Base-by-base conservation (phyloP, 2,329 filamentous ascomycete genomes). In the Pyrenophora graminea region DNA sequence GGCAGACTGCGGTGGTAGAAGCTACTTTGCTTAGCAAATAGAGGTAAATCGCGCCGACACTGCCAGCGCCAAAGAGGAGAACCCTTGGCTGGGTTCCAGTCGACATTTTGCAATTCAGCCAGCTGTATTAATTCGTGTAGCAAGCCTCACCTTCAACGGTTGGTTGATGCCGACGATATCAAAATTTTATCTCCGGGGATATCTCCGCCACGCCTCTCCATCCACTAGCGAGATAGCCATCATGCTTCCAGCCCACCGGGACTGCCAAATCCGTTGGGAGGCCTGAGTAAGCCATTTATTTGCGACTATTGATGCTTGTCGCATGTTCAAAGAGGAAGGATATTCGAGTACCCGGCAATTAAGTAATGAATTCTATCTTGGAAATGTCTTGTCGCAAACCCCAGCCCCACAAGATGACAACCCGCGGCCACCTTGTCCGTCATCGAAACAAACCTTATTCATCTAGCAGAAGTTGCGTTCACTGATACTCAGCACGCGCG, bases 41-140 rank as follows among this genome's bases (percentile, higher is more conserved):
- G 34, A 74, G 62, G 49, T 78, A 78, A 37, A 77, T 66, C 3
- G 73, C 64, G 18, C 77, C 76, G 10, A 79, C 69, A 31, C 74
- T 70, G 5, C 77, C 76, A 5, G 74, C 67, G 18, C 77, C 76
- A 45, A 77, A 76, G n/a, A 78, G 58, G 9, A 79, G 60, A 1
- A 72, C 48, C 12, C 50, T 63, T 10, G 65, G 61, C 17, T 48
- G 54, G 2, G 31, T 36, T 17, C 45, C 36, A 21, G 42, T 46
- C 17, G 51, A 30, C 51, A 53, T 53, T 17, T 8, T 37, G 5
- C 17, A 23, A 21, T 1, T 10, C 37, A 13, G 13, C 9, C 34
- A 40, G 32, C 3, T 9, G 27, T 9, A 46, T 10, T 19, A 6
- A 23, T 27, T n/a, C 25, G 17, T 31, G 36, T 21, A 19, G 9